These are phyloP conservation scores for Chrysoporthe deuterocubensis DNA, from an alignment of 2,329 filamentous ascomycete species.

Conservation along the genomic window DNA sequence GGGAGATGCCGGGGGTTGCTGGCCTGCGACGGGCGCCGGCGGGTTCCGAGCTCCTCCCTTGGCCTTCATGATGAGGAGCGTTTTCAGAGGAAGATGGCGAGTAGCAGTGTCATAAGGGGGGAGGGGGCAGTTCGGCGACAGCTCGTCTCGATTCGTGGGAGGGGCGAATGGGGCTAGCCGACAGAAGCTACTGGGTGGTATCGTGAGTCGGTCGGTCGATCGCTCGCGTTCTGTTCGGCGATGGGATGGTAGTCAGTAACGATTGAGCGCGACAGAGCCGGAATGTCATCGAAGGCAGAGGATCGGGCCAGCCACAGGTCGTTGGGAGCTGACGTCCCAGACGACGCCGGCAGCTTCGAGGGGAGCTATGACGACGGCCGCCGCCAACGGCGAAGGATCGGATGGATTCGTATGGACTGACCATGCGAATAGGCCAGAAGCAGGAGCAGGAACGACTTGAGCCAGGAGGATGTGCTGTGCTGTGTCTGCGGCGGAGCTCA, in stretches of 20 bases:
- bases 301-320: background rate
- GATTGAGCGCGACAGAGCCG: background rate
- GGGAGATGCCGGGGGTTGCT: constrained; percentile 58
- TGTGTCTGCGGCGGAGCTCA: background rate
- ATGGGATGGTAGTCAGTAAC: constrained; percentile 16
- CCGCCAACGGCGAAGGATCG: background rate
- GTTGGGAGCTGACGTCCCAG: background rate
- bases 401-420: constrained; percentile 6
- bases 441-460: background rate
- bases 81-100: constrained; percentile 13
- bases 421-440: background rate
- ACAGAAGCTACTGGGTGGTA: constrained; percentile 2
- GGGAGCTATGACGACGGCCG: constrained; percentile 11
- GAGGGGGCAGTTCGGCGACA: constrained; percentile 15
- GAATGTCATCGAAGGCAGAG: background rate
- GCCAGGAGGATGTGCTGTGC: background rate
- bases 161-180: constrained; percentile 6
- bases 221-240: constrained; percentile 20
- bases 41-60: constrained; percentile 41
- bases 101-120: constrained; percentile 25
- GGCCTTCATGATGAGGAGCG: constrained; percentile 26
- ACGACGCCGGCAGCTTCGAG: constrained; percentile 2
- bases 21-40: constrained; percentile 42
- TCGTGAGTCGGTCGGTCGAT: constrained; percentile 4
- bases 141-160: constrained; percentile 24